phyloP scores from a whole-genome alignment of 345 rosid genomes.

The Lumnitzera racemosa region DNA sequence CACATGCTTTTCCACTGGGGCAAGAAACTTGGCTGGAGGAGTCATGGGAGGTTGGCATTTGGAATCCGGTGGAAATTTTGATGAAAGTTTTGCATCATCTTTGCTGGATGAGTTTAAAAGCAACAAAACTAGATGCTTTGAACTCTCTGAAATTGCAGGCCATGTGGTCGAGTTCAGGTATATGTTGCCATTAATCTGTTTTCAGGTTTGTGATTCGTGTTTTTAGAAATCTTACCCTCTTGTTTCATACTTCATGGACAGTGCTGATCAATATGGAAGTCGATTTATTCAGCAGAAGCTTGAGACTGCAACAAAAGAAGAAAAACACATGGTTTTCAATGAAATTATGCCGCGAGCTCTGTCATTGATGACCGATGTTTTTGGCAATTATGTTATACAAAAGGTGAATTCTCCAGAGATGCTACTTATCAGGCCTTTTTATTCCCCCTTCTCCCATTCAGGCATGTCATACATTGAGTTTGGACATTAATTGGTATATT shows the following conservation, averaged over 20 bases:
- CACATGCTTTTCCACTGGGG: conserved; percentile 41
- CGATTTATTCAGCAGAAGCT: conserved; percentile 96
- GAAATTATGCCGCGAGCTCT: conserved; percentile 88
- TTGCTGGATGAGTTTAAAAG: conserved; percentile 63
- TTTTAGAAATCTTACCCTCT: neutral
- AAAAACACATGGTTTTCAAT: conserved; percentile 77
- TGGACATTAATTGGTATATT: conserved; percentile 1
- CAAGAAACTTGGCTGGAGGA: conserved; percentile 41
- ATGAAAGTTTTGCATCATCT: conserved; percentile 47
- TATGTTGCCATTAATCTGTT: neutral
- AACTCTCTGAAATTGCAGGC: conserved; percentile 54
- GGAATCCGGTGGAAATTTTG: conserved; percentile 35
- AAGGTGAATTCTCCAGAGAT: conserved; percentile 41
- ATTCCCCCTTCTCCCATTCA: neutral
- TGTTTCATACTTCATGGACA: conserved; percentile 16
- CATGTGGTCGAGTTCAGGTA: conserved; percentile 83
- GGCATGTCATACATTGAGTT: neutral
- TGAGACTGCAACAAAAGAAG: conserved; percentile 80
- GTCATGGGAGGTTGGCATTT: conserved; percentile 53
- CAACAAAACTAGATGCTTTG: conserved; percentile 67
- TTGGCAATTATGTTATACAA: conserved; percentile 93
- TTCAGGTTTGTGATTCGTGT: neutral
- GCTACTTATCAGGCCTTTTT: neutral
- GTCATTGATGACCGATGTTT: conserved; percentile 87
- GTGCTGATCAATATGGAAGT: conserved; percentile 94